These are phyloP conservation scores for Abrus precatorius DNA, from an alignment of 306 rosid genomes.

Conservation along the genomic window DNA sequence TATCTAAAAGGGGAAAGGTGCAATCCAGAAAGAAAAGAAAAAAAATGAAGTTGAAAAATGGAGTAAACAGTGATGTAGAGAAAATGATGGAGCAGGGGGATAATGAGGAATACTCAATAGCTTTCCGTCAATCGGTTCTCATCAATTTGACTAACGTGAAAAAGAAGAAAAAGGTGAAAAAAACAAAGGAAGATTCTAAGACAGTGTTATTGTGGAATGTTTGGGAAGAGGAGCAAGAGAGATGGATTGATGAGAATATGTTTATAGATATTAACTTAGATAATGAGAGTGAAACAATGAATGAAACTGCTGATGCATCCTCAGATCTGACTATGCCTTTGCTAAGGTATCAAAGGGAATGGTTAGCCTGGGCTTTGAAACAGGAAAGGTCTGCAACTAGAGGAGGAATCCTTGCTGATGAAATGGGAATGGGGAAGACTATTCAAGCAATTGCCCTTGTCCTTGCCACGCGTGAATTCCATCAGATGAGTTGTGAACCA, in stretches of 20 bases:
- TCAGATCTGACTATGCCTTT: slow-evolving; percentile 75
- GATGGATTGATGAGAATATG: slow-evolving; percentile 72
- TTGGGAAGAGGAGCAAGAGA: slow-evolving; percentile 75
- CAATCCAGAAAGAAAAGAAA: slow-evolving; percentile 31
- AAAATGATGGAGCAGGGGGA: slow-evolving; percentile 15
- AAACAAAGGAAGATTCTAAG: slow-evolving; percentile 38
- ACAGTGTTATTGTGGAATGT: slow-evolving; percentile 66
- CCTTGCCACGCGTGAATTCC: slow-evolving; percentile 74
- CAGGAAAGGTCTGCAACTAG: slow-evolving; percentile 69
- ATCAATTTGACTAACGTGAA: not conserved
- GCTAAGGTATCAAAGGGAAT: slow-evolving; percentile 92
- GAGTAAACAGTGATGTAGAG: slow-evolving; percentile 30
- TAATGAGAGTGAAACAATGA: slow-evolving; percentile 59
- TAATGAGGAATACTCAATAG: not conserved
- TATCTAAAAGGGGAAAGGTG: slow-evolving; percentile 30
- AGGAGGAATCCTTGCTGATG: slow-evolving; percentile 98
- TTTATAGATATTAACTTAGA: slow-evolving; percentile 55
- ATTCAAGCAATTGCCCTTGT: slow-evolving; percentile 96
- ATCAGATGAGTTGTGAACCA: slow-evolving; percentile 46
- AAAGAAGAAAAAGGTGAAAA: slow-evolving; percentile 47
- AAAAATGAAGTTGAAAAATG: not conserved
- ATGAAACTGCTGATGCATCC: slow-evolving; percentile 75
- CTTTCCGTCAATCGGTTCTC: slow-evolving; percentile 22
- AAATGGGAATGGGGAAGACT: slow-evolving; percentile 99
- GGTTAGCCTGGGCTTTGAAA: slow-evolving; percentile 92